Evolutionary conservation across 257 asterid genomes (phyloP).

Genomic region (Solanum rostratum): DNA sequence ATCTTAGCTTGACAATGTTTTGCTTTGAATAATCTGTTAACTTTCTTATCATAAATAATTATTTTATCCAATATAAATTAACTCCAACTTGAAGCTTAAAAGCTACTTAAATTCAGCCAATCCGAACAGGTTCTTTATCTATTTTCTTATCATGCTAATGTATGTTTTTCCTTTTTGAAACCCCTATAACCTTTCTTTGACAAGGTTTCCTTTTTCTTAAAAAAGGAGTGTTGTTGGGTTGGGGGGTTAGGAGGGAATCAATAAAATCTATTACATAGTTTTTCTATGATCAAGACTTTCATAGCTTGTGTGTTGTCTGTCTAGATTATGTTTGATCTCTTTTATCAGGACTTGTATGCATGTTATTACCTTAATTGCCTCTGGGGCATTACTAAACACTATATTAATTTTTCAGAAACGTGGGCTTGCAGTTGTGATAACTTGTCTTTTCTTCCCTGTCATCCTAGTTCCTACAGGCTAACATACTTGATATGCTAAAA

Average conservation of each 20-base stretch:
- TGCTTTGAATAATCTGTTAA: not conserved
- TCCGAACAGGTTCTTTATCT: not conserved
- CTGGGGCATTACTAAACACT: not conserved
- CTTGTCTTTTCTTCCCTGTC: not conserved
- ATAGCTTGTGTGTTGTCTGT: not conserved
- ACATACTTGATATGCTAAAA: slow-evolving; percentile 2
- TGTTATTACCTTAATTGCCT: not conserved
- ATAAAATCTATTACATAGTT: not conserved
- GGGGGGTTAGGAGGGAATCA: too few relatives aligned
- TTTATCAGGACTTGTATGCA: not conserved
- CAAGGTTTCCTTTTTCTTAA: not conserved
- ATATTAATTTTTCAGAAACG: not conserved
- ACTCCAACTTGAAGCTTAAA: not conserved
- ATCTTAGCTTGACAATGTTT: not conserved
- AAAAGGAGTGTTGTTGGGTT: not conserved
- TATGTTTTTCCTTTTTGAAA: not conserved
- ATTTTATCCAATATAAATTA: not conserved
- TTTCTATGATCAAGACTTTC: not conserved
- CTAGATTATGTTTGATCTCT: not conserved
- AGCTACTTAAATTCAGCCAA: not conserved
- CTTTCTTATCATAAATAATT: not conserved
- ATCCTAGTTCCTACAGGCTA: not conserved
- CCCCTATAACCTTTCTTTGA: not conserved
- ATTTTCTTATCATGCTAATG: not conserved
- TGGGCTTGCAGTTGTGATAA: not conserved